Base-by-base conservation (phyloP, 2,329 filamentous ascomycete genomes). In the Diplodia sapinea region DNA sequence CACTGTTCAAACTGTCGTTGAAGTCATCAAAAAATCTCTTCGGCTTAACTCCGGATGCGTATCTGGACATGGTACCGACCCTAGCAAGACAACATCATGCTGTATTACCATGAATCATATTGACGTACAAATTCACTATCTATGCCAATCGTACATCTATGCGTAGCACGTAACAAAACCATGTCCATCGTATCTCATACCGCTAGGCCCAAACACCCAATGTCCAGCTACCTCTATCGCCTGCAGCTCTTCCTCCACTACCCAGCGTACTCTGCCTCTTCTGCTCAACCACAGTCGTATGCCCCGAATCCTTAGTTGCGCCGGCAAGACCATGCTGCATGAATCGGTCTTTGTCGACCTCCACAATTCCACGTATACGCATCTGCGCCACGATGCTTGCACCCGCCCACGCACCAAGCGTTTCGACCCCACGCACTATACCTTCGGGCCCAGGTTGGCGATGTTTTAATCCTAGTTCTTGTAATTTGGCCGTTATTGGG, bases 351-450 rank as follows among this genome's bases (percentile, higher is more conserved):
- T 89, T 83, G 70, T 93, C 91, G 23, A 94, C 82, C 36, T 89
- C 86, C 2, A 89, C 89, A 64, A 92, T 84, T 1, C 90, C 88
- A 43, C 87, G 86, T 4, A 92, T 83, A 67, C 89, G 89, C 68
- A 93, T 81, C 71, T 89, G 87, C 2, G 89, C 86, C 20, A 91
- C 80, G 65, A 94, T 74, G 75, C 90, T 93, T 3, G 88, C 91
- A 12, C 91, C 91, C 23, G 86, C 85, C 91, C 91, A 94, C 1
- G 91, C 82, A 0, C 91, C 91, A 1, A 94, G 79, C 0, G 89
- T 88, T 69, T 91, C 88, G 1, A 93, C 80, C 2, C 85, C 89
- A 31, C 91, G 84, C 49, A 93, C 80, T 33, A 83, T 79, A 2
- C 90, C 90, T 49, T 87, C 85, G 1, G 87, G 74, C 5, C 75